Base-by-base conservation (phyloP, 805 yeast species). In the Peterozyma toletana region DNA sequence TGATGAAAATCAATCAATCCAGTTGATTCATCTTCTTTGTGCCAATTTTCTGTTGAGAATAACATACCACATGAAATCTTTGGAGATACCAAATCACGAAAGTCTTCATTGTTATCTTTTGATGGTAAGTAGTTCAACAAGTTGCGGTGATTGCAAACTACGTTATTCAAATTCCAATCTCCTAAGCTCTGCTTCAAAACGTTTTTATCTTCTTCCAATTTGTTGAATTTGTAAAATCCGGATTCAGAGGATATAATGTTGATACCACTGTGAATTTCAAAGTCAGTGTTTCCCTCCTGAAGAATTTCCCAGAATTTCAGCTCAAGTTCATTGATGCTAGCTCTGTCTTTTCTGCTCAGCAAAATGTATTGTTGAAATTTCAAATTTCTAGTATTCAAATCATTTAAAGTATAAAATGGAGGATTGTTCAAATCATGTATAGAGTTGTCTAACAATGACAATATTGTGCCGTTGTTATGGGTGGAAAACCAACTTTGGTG, bases 1-100 rank as follows among this genome's bases (percentile, higher is more conserved):
- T 77, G 78, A 38, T 71, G 75, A 48, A 70, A 81, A 53, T 77
- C 78, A 29, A 71, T 61, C 10, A 65, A 54, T 37, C 78, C 77
- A 2, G 82, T 57, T 56, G 74, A 76, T 48, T 77, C 83, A 49
- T 83, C 89, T 50, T 77, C 85, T 43, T 70, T 58, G 16, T 60
- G 57, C 87, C 87, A 83, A 37, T 75, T 68, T 41, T 72, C 71
- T 2, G 75, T 60, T 40, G 82, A 70, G 48, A 71, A 75, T 2
- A 77, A 62, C 77, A 74, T 73, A 1, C 76, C 78, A 10, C 80
- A 63, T 38, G 70, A 68, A 33, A 78, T 41, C n/a, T 60, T 57
- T 0, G 86, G 69, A 21, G 27, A 21, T 5, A 21, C 27, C 7
- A 21, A 21, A 21, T 21, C 27, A 21, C 27, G 27, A 21, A 21